Evolutionary conservation across 371 early-diverging fungal species (phyloP).

Genomic region (Mortierella sp.): DNA sequence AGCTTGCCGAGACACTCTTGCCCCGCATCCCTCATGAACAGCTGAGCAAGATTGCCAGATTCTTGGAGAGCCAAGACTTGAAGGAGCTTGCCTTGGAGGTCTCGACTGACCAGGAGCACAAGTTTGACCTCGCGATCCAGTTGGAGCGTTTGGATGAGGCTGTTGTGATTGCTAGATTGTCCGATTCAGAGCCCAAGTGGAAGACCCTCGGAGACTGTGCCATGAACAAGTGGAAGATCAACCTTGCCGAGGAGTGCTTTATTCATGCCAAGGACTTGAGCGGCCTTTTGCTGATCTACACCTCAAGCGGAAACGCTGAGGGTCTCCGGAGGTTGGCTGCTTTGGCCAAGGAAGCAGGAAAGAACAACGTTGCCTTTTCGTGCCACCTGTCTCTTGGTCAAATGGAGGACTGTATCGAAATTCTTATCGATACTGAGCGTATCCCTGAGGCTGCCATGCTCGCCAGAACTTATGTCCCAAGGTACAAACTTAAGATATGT

Average conservation of each 20-base stretch:
- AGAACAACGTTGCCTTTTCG: constrained; percentile 92
- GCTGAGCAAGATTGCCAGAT: constrained; percentile 91
- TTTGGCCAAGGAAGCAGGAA: constrained; percentile 82
- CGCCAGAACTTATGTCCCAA: constrained; percentile 92
- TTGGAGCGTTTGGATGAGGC: constrained; percentile 89
- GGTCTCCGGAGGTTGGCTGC: constrained; percentile 85
- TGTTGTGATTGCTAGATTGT: constrained; percentile 84
- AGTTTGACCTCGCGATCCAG: constrained; percentile 94
- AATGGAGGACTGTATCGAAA: constrained; percentile 82
- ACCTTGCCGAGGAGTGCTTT: constrained; percentile 93
- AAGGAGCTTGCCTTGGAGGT: constrained; percentile 94
- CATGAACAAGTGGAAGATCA: constrained; percentile 86
- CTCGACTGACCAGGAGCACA: constrained; percentile 94
- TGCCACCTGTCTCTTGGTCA: constrained; percentile 84
- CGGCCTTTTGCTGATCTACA: constrained; percentile 91
- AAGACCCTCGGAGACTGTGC: constrained; percentile 93
- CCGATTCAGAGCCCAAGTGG: constrained; percentile 92
- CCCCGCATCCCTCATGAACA: constrained; percentile 89
- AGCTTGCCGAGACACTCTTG: constrained; percentile 81
- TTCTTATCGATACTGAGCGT: constrained; percentile 91
- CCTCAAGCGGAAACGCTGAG: constrained; percentile 84
- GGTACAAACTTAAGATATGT: constrained; percentile 59
- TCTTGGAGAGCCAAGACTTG: constrained; percentile 93
- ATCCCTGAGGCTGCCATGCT: constrained; percentile 96
- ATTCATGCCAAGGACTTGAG: constrained; percentile 89